Percentiles rank a stretch among this genome's conserved stretches.
Conservation (phyloP, 1,284 basidiomycete species). For the Crucibulum cyathiforme region DNA sequence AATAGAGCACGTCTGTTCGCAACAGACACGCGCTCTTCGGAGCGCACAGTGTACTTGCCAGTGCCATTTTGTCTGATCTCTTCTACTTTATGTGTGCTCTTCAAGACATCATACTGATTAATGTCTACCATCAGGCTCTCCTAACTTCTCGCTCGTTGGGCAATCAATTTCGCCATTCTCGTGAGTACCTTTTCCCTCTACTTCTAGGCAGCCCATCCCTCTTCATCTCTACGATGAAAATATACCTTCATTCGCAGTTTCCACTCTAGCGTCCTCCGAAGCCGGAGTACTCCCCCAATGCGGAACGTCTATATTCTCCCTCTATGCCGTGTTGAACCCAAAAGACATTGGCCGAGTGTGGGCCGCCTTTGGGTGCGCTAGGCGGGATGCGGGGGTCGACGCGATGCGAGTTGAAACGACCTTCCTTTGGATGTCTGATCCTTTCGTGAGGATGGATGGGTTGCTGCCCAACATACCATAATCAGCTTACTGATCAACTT, state of each 20-base stretch:
- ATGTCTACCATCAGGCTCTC: constrained; percentile 2
- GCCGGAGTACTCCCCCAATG: constrained; percentile 70
- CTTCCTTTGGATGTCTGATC: constrained; percentile 82
- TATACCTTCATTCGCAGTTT: constrained; percentile 77
- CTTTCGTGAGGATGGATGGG: constrained; percentile 11
- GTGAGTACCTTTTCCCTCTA: background rate
- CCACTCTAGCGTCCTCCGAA: constrained; percentile 69
- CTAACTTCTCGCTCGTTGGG: background rate
- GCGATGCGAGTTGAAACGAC: constrained; percentile 61
- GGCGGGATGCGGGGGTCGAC: constrained; percentile 64
- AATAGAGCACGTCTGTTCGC: constrained; percentile 75
- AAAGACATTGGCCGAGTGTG: constrained; percentile 58
- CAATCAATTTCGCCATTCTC: background rate
- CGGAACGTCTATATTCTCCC: constrained; percentile 64
- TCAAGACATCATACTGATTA: constrained; percentile 3
- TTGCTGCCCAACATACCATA: no score
- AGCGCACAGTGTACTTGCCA: constrained; percentile 80
- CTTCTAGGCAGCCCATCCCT: no score
- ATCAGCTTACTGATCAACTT: no score
- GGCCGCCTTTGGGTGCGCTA: constrained; percentile 74
- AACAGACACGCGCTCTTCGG: constrained; percentile 68
- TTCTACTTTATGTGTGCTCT: background rate
- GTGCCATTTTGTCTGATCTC: constrained; percentile 78
- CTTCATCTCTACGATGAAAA: constrained; percentile 54
- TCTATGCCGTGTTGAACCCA: constrained; percentile 66